Evolutionary conservation across 495 filamentous ascomycete genomes (phyloP).

Genomic region (Lophiostoma macrostomum): DNA sequence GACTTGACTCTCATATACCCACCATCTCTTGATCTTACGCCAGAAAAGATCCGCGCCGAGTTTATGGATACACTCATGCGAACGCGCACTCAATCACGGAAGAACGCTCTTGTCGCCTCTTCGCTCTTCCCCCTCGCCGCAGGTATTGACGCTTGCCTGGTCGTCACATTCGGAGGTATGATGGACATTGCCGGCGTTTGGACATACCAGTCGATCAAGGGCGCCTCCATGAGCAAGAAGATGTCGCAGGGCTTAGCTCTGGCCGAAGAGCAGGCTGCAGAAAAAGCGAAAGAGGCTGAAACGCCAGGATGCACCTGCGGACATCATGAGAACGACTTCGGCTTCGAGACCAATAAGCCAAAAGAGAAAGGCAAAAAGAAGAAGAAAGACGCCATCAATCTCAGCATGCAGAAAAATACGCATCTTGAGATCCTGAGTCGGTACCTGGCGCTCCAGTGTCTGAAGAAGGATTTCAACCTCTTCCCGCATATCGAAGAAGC

Average conservation of each 20-base stretch:
- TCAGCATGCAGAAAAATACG: slow-evolving; percentile 13
- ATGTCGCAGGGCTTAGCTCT: slow-evolving; percentile 11
- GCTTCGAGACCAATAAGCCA: not conserved
- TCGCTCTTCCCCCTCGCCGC: slow-evolving; percentile 41
- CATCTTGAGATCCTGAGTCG: slow-evolving; percentile 15
- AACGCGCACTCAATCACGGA: slow-evolving; percentile 41
- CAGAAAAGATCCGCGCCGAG: slow-evolving; percentile 39
- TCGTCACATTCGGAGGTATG: slow-evolving; percentile 43
- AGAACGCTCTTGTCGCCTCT: slow-evolving; percentile 42
- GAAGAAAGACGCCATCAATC: slow-evolving; percentile 6
- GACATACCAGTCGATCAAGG: slow-evolving; percentile 42
- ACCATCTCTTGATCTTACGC: slow-evolving; percentile 28
- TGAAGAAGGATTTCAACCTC: slow-evolving; percentile 17
- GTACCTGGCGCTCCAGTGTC: slow-evolving; percentile 22
- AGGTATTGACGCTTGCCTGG: slow-evolving; percentile 36
- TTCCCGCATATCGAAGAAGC: slow-evolving; percentile 18
- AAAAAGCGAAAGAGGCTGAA: not conserved
- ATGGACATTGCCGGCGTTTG: slow-evolving; percentile 41
- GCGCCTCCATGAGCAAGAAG: slow-evolving; percentile 35
- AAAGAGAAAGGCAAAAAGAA: slow-evolving; percentile 3
- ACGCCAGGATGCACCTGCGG: slow-evolving; percentile 24
- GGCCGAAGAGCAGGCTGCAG: slow-evolving; percentile 2
- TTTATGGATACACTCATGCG: slow-evolving; percentile 42
- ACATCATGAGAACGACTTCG: slow-evolving; percentile 20
- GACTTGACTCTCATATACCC: slow-evolving; percentile 38